These are phyloP conservation scores for Diplogelasinospora grovesii DNA, from an alignment of 495 filamentous ascomycete species.

Conservation along the genomic window DNA sequence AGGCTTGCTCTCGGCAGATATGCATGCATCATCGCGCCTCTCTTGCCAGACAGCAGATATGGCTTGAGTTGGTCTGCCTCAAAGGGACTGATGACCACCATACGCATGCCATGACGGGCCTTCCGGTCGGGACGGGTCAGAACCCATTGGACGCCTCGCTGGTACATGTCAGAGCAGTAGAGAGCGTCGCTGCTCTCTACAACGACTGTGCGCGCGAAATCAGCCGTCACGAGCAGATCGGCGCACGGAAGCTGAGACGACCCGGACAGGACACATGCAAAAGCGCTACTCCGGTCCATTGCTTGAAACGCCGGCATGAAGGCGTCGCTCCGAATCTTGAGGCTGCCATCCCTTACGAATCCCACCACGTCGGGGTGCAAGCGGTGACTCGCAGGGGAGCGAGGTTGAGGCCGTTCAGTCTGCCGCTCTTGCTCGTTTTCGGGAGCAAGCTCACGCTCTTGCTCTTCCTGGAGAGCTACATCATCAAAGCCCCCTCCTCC, in stretches of 20 bases:
- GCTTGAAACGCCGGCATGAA: constrained; percentile 44
- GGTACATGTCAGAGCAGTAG: constrained; percentile 42
- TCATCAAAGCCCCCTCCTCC: no score
- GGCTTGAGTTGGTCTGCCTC: constrained; percentile 51
- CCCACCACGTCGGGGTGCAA: constrained; percentile 42
- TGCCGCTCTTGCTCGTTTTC: constrained; percentile 57
- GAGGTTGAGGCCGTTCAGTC: constrained; percentile 39
- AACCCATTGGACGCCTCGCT: constrained; percentile 56
- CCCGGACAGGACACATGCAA: constrained; percentile 15
- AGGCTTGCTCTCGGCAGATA: constrained; percentile 51
- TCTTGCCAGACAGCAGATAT: constrained; percentile 22
- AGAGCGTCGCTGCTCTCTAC: neutral
- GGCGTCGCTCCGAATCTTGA: constrained; percentile 17
- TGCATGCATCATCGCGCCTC: constrained; percentile 37
- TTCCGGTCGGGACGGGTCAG: constrained; percentile 24
- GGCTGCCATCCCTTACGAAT: constrained; percentile 1
- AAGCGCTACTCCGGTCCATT: constrained; percentile 25
- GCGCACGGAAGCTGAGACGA: constrained; percentile 28
- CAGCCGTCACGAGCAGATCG: constrained; percentile 45
- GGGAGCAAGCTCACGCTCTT: constrained; percentile 60
- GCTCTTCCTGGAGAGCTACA: constrained; percentile 63
- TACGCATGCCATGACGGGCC: constrained; percentile 11
- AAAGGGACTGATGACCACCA: constrained; percentile 56
- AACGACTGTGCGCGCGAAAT: constrained; percentile 49
- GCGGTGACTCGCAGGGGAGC: constrained; percentile 30